These are phyloP conservation scores for Allomyces arbusculus DNA, from an alignment of 192 early-diverging fungal species.

Conservation along the genomic window DNA sequence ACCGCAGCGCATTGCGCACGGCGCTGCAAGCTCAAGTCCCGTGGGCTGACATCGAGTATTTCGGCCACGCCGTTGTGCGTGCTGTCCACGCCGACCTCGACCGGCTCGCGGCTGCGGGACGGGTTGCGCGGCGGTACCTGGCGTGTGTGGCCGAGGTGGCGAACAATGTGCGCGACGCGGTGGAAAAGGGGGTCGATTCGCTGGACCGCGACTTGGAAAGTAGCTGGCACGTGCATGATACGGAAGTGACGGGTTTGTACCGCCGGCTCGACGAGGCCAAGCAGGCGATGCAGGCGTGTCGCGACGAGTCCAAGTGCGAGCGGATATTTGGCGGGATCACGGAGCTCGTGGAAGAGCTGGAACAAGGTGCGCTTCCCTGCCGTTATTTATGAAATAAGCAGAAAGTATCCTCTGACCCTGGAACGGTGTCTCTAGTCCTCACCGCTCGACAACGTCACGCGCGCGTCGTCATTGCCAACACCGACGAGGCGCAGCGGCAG, in stretches of 20 bases:
- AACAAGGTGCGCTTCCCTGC: neutral
- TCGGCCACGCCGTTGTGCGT: too few relatives aligned
- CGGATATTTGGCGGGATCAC: neutral
- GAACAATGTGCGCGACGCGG: neutral
- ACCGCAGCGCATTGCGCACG: too few relatives aligned
- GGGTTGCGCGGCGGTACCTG: neutral
- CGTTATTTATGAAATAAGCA: too few relatives aligned
- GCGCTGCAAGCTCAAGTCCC: too few relatives aligned
- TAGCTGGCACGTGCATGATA: neutral
- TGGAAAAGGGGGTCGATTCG: neutral
- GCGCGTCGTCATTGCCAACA: too few relatives aligned
- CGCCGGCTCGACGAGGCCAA: neutral
- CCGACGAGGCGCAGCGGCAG: too few relatives aligned
- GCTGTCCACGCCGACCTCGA: too few relatives aligned
- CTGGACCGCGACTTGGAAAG: neutral
- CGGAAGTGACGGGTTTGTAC: neutral
- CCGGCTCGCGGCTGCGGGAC: neutral
- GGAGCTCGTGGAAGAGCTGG: neutral
- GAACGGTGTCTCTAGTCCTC: too few relatives aligned
- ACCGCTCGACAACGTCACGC: too few relatives aligned
- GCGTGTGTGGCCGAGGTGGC: neutral
- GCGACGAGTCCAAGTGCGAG: neutral
- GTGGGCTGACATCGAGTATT: too few relatives aligned
- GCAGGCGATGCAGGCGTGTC: neutral
- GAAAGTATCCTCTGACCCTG: too few relatives aligned